Evolutionary conservation across 1,284 basidiomycete genomes (phyloP).

Genomic region (Boletus mariae): DNA sequence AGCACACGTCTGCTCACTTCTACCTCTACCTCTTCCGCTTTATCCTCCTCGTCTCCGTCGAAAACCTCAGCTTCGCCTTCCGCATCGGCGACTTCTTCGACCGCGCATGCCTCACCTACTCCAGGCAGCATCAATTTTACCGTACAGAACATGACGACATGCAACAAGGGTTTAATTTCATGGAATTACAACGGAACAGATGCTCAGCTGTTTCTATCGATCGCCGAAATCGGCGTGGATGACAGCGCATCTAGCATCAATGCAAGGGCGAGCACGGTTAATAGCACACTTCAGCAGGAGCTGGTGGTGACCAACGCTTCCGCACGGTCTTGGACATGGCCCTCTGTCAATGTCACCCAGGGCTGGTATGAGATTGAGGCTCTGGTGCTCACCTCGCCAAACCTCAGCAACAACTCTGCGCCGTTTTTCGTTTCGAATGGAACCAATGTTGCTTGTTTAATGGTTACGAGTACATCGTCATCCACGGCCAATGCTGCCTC

Average conservation of each 20-base stretch:
- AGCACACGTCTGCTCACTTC: conserved; percentile 1
- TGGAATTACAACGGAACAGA: conserved; percentile 39
- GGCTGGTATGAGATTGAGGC: conserved; percentile 42
- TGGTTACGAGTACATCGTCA: conserved; percentile 10
- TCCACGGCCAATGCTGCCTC: conserved; percentile 2
- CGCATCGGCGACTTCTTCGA: conserved; percentile 13
- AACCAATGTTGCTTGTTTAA: conserved; percentile 38
- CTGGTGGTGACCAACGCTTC: conserved; percentile 23
- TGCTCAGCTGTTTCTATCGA: conserved; percentile 26
- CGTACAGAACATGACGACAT: conserved; percentile 34
- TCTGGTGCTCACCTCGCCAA: conserved; percentile 9
- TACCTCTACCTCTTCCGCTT: background rate
- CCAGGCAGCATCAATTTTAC: conserved; percentile 23
- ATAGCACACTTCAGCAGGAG: conserved; percentile 5
- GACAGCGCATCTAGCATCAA: background rate
- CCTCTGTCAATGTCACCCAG: conserved; percentile 37
- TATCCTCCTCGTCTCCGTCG: conserved; percentile 4
- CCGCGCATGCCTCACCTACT: conserved; percentile 24
- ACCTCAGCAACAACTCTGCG: conserved; percentile 20
- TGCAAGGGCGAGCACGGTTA: conserved; percentile 9
- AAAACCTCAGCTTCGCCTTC: conserved; percentile 10
- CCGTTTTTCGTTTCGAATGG: conserved; percentile 41
- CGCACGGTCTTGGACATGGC: conserved; percentile 29
- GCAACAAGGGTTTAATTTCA: conserved; percentile 33
- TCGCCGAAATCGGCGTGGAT: conserved; percentile 36